Conservation (phyloP, 768 basidiomycete species). For the Lenzites betulinus region DNA sequence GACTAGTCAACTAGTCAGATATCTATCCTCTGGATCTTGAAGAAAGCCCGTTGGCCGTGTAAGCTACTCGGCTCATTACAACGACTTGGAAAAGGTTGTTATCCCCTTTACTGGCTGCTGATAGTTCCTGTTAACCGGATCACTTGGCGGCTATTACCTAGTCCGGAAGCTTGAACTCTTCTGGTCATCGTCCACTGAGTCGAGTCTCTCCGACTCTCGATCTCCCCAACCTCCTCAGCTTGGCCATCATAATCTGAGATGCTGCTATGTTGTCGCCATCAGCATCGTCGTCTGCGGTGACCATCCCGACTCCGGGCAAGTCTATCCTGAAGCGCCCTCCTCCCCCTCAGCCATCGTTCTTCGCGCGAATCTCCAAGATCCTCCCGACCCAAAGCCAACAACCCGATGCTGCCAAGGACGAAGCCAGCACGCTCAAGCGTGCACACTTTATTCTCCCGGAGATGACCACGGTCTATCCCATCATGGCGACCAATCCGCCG, state of each 20-base stretch:
- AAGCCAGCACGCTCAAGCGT: slow-evolving; percentile 69
- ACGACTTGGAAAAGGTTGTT: too few species aligned
- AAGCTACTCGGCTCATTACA: too few species aligned
- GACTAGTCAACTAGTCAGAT: too few species aligned
- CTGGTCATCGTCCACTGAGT: neutral
- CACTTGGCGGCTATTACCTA: neutral
- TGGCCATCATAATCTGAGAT: slow-evolving; percentile 7
- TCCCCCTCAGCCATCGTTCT: slow-evolving; percentile 64
- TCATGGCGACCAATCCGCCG: slow-evolving; percentile 82
- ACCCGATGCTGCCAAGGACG: slow-evolving; percentile 39
- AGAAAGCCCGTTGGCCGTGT: too few species aligned
- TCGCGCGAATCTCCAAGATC: slow-evolving; percentile 74
- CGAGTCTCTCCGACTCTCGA: neutral
- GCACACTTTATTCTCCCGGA: slow-evolving; percentile 92
- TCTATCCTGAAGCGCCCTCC: slow-evolving; percentile 81
- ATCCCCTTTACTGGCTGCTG: too few species aligned
- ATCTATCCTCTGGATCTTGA: too few species aligned
- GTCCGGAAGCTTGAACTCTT: neutral
- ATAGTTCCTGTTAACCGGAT: neutral
- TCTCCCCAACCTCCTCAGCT: slow-evolving; percentile 11
- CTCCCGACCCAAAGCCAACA: slow-evolving; percentile 54
- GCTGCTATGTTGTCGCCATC: slow-evolving; percentile 48
- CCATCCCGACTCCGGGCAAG: slow-evolving; percentile 77
- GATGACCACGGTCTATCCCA: slow-evolving; percentile 87
- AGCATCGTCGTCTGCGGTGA: slow-evolving; percentile 80